Evolutionary conservation across 306 rosid genomes (phyloP).

Genomic region (Rosa multiflora): DNA sequence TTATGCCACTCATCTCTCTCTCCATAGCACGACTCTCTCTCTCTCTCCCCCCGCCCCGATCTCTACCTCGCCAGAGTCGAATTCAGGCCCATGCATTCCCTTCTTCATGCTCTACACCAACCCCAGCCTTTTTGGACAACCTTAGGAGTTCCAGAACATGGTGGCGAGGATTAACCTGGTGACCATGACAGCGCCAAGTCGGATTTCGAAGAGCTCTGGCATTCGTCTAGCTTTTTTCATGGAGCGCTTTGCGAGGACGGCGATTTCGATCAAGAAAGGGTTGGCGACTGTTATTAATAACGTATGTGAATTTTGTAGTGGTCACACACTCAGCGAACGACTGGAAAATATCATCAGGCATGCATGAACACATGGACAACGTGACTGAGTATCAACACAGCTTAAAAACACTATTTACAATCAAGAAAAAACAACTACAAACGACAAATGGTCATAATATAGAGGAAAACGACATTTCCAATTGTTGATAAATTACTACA

Average conservation of each 20-base stretch:
- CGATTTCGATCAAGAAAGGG: too few species aligned
- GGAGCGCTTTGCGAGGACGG: too few species aligned
- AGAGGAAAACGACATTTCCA: background rate
- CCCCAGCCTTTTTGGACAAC: conserved; percentile 75
- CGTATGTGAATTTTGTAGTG: background rate
- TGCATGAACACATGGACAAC: background rate
- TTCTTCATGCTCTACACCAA: conserved; percentile 16
- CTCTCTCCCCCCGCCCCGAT: too few species aligned
- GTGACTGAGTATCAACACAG: background rate
- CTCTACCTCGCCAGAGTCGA: too few species aligned
- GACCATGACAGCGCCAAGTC: conserved; percentile 68
- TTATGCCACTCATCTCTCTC: too few species aligned
- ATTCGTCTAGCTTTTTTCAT: conserved; percentile 30
- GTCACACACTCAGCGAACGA: background rate
- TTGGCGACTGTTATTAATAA: background rate
- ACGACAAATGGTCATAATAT: background rate
- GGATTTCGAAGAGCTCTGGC: conserved; percentile 65
- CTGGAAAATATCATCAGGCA: background rate
- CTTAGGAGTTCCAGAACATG: conserved; percentile 75
- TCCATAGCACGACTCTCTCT: too few species aligned
- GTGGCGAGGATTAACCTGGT: conserved; percentile 86
- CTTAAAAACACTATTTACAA: background rate
- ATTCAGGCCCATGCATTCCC: too few species aligned
- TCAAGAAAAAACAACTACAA: background rate
- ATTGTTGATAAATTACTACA: background rate